A percentile compares a stretch with the other conserved stretches of the same genome.
phyloP scores from a whole-genome alignment of 2,329 filamentous ascomycete genomes.

The Pseudogymnoascus verrucosus region DNA sequence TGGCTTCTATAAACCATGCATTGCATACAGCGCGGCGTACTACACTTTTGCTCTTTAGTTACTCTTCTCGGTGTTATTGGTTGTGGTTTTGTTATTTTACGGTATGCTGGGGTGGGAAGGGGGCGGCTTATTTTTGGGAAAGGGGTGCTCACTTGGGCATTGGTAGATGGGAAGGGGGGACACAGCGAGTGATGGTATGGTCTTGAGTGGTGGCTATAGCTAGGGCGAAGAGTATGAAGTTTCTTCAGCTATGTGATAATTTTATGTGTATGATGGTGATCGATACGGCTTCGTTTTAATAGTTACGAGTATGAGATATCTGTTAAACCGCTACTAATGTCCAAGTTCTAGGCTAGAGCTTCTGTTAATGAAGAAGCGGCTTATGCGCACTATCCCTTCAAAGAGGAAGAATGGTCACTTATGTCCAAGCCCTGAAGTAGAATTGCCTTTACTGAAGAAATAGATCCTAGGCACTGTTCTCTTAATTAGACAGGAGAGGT shows the following conservation, averaged over 20 bases:
- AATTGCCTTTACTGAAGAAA: too few relatives aligned
- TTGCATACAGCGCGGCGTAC: slow-evolving; percentile 7
- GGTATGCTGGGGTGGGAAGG: not conserved
- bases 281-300: not conserved
- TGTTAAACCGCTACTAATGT: too few relatives aligned
- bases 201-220: not conserved
- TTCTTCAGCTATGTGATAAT: not conserved
- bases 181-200: not conserved
- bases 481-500: not conserved
- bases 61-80: not conserved
- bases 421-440: too few relatives aligned
- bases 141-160: not conserved
- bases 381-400: too few relatives aligned
- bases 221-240: not conserved
- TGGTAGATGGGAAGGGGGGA: not conserved
- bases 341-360: too few relatives aligned
- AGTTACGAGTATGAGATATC: too few relatives aligned
- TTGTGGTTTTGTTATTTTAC: not conserved
- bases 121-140: not conserved
- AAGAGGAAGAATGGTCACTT: too few relatives aligned
- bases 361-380: too few relatives aligned
- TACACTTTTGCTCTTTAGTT: not conserved
- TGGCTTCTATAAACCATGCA: not conserved
- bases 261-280: not conserved
- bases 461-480: too few relatives aligned